Conservation (phyloP, 768 basidiomycete genomes). For the Boletus sp. region DNA sequence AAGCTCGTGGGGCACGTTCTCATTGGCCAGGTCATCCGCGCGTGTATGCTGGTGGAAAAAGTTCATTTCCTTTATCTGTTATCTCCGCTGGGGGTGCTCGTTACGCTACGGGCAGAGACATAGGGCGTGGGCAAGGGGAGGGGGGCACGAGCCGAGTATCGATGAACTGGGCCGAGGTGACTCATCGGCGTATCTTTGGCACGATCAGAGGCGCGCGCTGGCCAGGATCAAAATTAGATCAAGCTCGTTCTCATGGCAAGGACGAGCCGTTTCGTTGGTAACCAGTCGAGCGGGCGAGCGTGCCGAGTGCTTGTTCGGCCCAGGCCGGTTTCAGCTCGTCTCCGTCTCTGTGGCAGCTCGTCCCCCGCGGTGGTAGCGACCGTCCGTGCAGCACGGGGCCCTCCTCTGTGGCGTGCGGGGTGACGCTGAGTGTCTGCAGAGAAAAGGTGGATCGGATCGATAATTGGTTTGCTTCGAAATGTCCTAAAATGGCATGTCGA, state of each 20-base stretch:
- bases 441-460: conserved; percentile 19
- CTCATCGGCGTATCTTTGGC: neutral
- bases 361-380: conserved; percentile 4
- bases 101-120: conserved; percentile 16
- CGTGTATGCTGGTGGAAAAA: neutral
- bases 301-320: neutral
- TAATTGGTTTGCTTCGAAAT: conserved; percentile 4
- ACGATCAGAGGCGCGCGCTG: neutral
- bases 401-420: conserved; percentile 23
- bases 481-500: neutral
- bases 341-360: conserved; percentile 2
- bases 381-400: neutral
- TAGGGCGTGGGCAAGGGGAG: neutral
- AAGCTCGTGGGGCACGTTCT: neutral
- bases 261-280: conserved; percentile 25
- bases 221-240: conserved; percentile 9
- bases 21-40: conserved; percentile 11
- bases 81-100: conserved; percentile 28
- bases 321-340: conserved; percentile 11
- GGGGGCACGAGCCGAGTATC: neutral
- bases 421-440: neutral
- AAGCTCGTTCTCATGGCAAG: conserved; percentile 10
- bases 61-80: conserved; percentile 14
- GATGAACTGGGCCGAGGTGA: too few species aligned
- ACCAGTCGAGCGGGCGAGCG: conserved; percentile 12